These are phyloP conservation scores for Dillenia suffruticosa DNA, from an alignment of 164 flowering plant genomes.

Conservation along the genomic window DNA sequence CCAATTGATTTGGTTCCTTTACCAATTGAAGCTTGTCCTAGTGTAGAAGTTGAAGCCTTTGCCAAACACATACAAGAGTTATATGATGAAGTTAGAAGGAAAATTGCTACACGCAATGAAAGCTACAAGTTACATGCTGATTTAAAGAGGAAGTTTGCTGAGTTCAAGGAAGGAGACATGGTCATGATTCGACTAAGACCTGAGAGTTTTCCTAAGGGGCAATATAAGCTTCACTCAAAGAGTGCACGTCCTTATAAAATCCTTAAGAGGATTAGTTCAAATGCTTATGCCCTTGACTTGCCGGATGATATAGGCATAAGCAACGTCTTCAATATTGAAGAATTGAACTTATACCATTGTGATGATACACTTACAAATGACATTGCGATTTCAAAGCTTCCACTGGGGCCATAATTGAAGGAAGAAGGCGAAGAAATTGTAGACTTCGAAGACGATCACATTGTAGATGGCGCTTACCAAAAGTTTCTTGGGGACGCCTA, in stretches of 20 bases:
- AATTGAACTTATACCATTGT: slow-evolving; percentile 1
- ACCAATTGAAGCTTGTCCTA: background rate
- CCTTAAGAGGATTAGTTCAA: background rate
- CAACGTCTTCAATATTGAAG: background rate
- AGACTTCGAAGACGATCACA: too few relatives aligned
- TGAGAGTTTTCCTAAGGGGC: background rate
- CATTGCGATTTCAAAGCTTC: too few relatives aligned
- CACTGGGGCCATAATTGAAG: too few relatives aligned
- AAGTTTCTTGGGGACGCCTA: background rate
- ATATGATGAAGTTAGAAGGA: too few relatives aligned
- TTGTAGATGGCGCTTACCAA: background rate
- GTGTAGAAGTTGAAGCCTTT: background rate
- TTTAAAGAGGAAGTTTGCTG: background rate
- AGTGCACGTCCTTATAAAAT: slow-evolving; percentile 3
- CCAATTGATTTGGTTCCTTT: slow-evolving; percentile 4
- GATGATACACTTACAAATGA: too few relatives aligned
- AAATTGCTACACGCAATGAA: background rate
- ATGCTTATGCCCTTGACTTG: slow-evolving; percentile 6
- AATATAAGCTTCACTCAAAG: slow-evolving; percentile 3
- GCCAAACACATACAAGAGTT: background rate
- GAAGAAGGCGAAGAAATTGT: too few relatives aligned
- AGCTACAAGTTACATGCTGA: background rate
- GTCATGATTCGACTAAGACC: slow-evolving; percentile 4
- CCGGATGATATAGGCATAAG: slow-evolving; percentile 4
- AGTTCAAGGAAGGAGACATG: slow-evolving; percentile 5